Evolutionary conservation across 1,284 basidiomycete species (phyloP), one percentile per base, ranked within the genome.

Genomic region (Mycena citricolor): DNA sequence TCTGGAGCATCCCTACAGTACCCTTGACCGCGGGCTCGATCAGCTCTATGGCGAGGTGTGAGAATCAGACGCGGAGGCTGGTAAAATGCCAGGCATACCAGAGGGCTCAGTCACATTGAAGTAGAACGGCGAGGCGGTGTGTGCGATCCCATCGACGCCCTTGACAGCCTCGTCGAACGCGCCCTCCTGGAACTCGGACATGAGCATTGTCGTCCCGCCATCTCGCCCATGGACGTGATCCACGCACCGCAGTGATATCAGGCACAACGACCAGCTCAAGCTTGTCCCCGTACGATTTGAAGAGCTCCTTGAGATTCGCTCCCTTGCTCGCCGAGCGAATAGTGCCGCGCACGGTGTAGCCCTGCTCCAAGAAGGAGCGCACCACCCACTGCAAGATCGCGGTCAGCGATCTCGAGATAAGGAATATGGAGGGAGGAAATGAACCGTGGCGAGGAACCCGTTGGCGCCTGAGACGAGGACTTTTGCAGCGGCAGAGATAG

Each of bases 131-230:
- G 74, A 75, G 1, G 77, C 77, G 3, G 68, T 72, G 58, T 81
- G 78, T 37, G 65, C 65, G 17, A 85, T 70, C 6, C 68, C 79
- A 47, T 79, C 74, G 12, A 84, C 76, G 2, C 69, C 82, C 54
- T 76, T 74, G 46, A 85, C 81, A 1, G 79, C 81, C 25, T 81
- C 74, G 53, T 84, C 79, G 50, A 84, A 85, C 2, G 75, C 78
- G 4, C 76, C 77, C 6, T 70, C 67, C 77, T 79, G 48, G 11
- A 44, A 16, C 14, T 10, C 12, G 19, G 24, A 30, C 4, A 21
- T 17, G 20, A 17, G 36, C 17, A 23, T 30, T 30, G n/a, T n/a
- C n/a, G n/a, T n/a, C n/a, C n/a, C n/a, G n/a, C 7, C 28, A n/a
- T 22, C n/a, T 13, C 7, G 21, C 7, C 3, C 17, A 4, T 12